Evolutionary conservation across 768 basidiomycete species (phyloP).

Genomic region (Stropharia rugosoannulata): DNA sequence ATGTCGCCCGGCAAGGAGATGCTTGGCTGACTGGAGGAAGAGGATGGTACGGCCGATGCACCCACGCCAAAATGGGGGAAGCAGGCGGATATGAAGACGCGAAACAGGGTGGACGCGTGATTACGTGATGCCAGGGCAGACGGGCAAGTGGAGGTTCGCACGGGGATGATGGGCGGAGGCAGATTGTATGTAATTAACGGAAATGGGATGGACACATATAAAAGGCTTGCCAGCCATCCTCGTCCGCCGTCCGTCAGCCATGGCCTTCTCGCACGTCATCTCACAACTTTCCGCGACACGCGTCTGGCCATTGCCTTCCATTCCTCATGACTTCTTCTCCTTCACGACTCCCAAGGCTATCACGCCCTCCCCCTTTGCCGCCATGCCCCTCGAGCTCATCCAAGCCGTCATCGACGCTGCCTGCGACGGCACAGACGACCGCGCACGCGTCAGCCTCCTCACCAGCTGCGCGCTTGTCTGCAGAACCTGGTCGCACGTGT

Average conservation of each 20-base stretch:
- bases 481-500: conserved; percentile 60
- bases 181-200: conserved; percentile 10
- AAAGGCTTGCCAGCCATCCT: background rate
- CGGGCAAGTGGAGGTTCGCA: conserved; percentile 7
- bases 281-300: conserved; percentile 24
- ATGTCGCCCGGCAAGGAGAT: background rate
- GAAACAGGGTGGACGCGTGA: too few relatives aligned
- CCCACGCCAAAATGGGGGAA: conserved; percentile 1
- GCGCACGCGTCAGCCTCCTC: conserved; percentile 42
- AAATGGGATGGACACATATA: conserved; percentile 15
- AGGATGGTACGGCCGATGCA: background rate
- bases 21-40: too few relatives aligned
- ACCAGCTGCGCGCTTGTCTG: conserved; percentile 61
- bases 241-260: conserved; percentile 12
- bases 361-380: conserved; percentile 8
- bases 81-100: conserved; percentile 1
- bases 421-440: conserved; percentile 35
- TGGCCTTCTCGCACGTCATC: conserved; percentile 32
- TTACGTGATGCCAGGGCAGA: too few relatives aligned
- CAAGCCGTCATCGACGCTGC: conserved; percentile 62
- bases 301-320: conserved; percentile 10
- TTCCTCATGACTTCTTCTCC: conserved; percentile 14
- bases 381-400: conserved; percentile 63
- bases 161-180: conserved; percentile 11
- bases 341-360: conserved; percentile 23